phyloP scores from a whole-genome alignment of 257 asterid genomes.

The Gynochthodes officinalis region DNA sequence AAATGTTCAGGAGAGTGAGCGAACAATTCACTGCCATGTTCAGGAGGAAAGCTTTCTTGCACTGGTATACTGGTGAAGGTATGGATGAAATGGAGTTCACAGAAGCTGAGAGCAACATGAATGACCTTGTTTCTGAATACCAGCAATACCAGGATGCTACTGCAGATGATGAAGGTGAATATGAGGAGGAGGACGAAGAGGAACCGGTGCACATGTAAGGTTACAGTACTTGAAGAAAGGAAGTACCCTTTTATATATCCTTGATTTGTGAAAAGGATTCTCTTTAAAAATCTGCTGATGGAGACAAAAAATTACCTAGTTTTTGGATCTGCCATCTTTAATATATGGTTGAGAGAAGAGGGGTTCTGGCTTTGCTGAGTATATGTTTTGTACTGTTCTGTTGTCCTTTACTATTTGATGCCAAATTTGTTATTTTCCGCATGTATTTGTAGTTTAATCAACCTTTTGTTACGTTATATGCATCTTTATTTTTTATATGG shows the following conservation, averaged over 20 bases:
- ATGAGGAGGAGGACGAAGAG: conserved; percentile 66
- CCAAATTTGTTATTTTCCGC: not conserved
- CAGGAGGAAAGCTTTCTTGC: conserved; percentile 93
- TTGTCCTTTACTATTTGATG: not conserved
- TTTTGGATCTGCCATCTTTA: conserved; percentile 8
- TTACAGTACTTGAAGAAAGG: not conserved
- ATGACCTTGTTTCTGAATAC: conserved; percentile 83
- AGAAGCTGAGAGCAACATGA: conserved; percentile 89
- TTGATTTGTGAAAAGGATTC: too few relatives aligned
- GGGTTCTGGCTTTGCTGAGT: conserved; percentile 4
- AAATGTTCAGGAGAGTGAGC: conserved; percentile 89
- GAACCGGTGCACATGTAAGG: conserved; percentile 29
- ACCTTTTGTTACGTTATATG: not conserved
- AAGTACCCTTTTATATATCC: not conserved
- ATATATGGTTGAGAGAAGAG: not conserved
- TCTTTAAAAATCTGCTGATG: not conserved
- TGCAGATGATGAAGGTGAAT: conserved; percentile 78
- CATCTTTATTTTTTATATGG: not conserved
- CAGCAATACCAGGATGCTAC: conserved; percentile 97
- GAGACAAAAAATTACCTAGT: conserved; percentile 4
- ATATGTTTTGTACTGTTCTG: conserved; percentile 10
- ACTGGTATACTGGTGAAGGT: conserved; percentile 87
- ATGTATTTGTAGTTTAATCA: conserved; percentile 3
- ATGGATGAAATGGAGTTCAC: conserved; percentile 93
- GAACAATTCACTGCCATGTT: conserved; percentile 96